A percentile compares a stretch with the other conserved stretches of the same genome.
phyloP scores from a whole-genome alignment of 495 filamentous ascomycete genomes.

The Glarea lozoyensis region DNA sequence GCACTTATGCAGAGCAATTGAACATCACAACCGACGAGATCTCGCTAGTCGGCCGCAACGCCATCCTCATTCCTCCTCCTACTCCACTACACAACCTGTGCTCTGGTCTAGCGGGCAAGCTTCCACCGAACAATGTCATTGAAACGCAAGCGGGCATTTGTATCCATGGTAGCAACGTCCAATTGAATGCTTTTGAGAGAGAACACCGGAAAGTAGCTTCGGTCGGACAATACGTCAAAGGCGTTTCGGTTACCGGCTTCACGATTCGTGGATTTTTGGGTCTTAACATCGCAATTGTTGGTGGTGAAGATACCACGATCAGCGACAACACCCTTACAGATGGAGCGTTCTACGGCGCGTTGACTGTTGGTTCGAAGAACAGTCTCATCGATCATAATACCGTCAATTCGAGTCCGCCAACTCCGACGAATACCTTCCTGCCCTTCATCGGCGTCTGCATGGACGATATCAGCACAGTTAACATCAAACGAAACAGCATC shows the following conservation, averaged over 20 bases:
- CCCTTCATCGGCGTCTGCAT: conserved; percentile 18
- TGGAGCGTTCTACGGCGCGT: conserved; percentile 6
- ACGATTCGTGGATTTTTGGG: conserved; percentile 11
- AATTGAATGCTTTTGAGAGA: not conserved
- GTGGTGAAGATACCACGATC: conserved; percentile 7
- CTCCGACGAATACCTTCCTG: too few relatives aligned
- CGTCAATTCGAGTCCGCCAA: not conserved
- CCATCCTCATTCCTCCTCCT: conserved; percentile 7
- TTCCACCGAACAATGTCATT: not conserved
- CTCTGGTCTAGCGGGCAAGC: conserved; percentile 8
- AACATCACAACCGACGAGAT: conserved; percentile 11
- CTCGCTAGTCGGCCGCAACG: conserved; percentile 7
- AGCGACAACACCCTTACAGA: conserved; percentile 6
- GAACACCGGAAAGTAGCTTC: conserved; percentile 12
- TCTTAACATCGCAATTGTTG: conserved; percentile 17
- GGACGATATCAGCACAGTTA: conserved; percentile 11
- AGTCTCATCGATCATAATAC: conserved; percentile 6
- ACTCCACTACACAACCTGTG: conserved; percentile 4
- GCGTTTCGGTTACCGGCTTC: conserved; percentile 9
- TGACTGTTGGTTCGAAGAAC: conserved; percentile 15
- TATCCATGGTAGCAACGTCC: conserved; percentile 7
- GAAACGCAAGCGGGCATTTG: conserved; percentile 13
- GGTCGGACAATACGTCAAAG: conserved; percentile 8
- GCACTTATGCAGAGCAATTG: conserved; percentile 13
- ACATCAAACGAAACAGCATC: conserved; percentile 7